Percentiles rank a stretch among this genome's conserved stretches.
Conservation (phyloP, 176 grass and related monocot species). For the Puccinellia tenuiflora region DNA sequence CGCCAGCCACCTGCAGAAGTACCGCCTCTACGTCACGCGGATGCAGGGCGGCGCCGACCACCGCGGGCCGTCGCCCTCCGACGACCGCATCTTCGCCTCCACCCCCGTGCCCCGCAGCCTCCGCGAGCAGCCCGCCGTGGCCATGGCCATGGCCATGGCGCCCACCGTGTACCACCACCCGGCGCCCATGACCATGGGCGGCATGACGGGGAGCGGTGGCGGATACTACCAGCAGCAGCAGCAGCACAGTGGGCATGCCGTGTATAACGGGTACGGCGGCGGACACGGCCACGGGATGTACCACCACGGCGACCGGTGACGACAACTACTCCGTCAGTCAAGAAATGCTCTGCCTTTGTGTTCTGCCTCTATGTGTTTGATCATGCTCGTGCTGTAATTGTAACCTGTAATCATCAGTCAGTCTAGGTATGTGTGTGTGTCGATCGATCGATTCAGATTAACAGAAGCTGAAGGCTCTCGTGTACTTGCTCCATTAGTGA, state of each 20-base stretch:
- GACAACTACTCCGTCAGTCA: neutral
- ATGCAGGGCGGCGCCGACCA: constrained; percentile 48
- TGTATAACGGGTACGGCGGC: neutral
- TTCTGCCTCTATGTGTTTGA: neutral
- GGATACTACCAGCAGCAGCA: neutral
- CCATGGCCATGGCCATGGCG: constrained; percentile 12
- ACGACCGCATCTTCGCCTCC: constrained; percentile 55
- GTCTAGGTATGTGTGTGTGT: too few species aligned
- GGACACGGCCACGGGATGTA: neutral
- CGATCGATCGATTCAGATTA: too few species aligned
- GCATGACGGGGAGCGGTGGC: neutral
- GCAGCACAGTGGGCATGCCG: neutral
- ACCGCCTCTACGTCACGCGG: constrained; percentile 73
- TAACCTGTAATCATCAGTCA: neutral
- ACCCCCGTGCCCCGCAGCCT: constrained; percentile 41
- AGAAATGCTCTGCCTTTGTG: neutral
- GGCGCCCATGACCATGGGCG: constrained; percentile 19
- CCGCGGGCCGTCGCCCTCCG: neutral
- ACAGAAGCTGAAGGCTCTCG: too few species aligned
- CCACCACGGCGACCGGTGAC: neutral
- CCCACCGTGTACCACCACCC: constrained; percentile 27
- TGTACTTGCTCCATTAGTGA: too few species aligned
- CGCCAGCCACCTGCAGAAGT: constrained; percentile 93
- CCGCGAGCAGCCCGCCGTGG: constrained; percentile 28
- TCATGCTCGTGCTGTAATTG: neutral